phyloP scores from a whole-genome alignment of 2,329 filamentous ascomycete genomes.

The Dactylellina cionopaga region DNA sequence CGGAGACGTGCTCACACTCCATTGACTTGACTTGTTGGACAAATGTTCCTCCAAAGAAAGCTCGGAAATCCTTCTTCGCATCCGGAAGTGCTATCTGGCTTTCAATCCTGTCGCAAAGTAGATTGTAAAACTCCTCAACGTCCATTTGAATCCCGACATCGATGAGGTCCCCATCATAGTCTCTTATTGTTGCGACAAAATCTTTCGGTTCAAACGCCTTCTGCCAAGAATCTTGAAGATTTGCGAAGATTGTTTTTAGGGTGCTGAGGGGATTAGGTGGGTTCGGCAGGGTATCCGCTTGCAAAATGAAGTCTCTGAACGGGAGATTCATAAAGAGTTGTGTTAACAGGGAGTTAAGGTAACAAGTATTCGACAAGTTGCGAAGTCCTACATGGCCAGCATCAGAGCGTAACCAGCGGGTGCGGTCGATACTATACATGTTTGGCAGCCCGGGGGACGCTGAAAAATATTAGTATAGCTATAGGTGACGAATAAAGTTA shows the following conservation, averaged over 20 bases:
- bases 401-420: conserved; percentile 67
- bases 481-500: conserved; percentile 58
- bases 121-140: conserved; percentile 95
- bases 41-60: conserved; percentile 89
- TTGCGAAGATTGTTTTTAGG: conserved; percentile 82
- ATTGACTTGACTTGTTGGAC: conserved; percentile 96
- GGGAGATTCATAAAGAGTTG: conserved; percentile 95
- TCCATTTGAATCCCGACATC: conserved; percentile 95
- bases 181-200: conserved; percentile 80
- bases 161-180: conserved; percentile 82
- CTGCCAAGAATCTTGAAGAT: conserved; percentile 83
- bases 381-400: conserved; percentile 88
- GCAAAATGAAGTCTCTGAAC: conserved; percentile 85
- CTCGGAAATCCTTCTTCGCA: conserved; percentile 78
- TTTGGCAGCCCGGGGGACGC: conserved; percentile 53
- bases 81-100: conserved; percentile 74
- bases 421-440: conserved; percentile 55
- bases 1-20: conserved; percentile 92
- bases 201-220: conserved; percentile 77
- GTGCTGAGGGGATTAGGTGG: conserved; percentile 72
- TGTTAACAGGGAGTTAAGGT: conserved; percentile 91
- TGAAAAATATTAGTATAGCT: conserved; percentile 39
- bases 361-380: conserved; percentile 96
- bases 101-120: conserved; percentile 92
- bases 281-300: conserved; percentile 61